Evolutionary conservation across 2,329 filamentous ascomycete genomes (phyloP).

Genomic region (Teratosphaeriaceae sp.): DNA sequence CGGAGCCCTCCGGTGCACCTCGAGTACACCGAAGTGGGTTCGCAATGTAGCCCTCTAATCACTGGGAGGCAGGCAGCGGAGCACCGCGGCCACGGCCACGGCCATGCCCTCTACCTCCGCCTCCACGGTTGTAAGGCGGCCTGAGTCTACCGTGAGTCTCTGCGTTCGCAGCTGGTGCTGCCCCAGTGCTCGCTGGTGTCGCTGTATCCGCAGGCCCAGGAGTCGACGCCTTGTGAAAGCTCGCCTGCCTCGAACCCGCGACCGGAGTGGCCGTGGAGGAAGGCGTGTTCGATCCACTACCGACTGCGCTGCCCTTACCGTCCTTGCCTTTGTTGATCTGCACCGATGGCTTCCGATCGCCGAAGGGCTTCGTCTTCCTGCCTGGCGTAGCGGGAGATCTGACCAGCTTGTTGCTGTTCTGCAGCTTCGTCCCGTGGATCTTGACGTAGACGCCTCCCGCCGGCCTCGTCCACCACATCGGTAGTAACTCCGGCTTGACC

Average conservation of each 20-base stretch:
- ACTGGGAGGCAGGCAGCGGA: not conserved
- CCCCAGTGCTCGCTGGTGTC: not conserved
- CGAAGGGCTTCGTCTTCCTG: slow-evolving; percentile 8
- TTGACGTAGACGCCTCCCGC: slow-evolving; percentile 22
- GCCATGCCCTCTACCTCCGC: not conserved
- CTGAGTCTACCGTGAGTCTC: not conserved
- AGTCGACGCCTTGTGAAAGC: slow-evolving; percentile 9
- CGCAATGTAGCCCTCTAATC: not conserved
- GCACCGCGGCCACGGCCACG: not conserved
- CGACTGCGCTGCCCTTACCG: not conserved
- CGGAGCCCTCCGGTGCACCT: no score
- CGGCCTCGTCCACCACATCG: slow-evolving; percentile 6
- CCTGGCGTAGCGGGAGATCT: slow-evolving; percentile 6
- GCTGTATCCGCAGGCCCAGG: not conserved
- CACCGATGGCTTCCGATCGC: slow-evolving; percentile 13
- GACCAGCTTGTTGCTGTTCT: slow-evolving; percentile 7
- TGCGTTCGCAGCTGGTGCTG: slow-evolving; percentile 3
- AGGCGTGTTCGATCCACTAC: slow-evolving; percentile 5
- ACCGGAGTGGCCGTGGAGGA: slow-evolving; percentile 6
- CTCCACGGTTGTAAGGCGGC: not conserved
- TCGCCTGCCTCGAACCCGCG: slow-evolving; percentile 8
- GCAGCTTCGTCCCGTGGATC: slow-evolving; percentile 20
- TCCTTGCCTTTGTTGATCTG: slow-evolving; percentile 12
- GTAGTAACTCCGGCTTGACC: not conserved
- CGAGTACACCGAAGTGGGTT: not conserved